phyloP scores from a whole-genome alignment of 1,284 basidiomycete genomes.

The Exsudoporus floridanus region DNA sequence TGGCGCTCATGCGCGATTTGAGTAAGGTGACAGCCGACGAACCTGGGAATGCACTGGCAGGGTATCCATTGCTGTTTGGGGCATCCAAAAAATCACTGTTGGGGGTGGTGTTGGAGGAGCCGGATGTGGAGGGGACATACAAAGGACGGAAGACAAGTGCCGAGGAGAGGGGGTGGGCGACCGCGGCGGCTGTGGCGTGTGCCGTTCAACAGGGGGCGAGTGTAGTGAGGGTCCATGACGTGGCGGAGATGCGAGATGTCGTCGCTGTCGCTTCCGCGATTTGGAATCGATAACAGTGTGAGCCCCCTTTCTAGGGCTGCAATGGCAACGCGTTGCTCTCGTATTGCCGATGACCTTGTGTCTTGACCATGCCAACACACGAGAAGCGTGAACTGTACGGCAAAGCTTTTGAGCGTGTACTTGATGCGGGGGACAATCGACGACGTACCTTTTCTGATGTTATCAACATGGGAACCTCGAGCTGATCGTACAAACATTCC shows the following conservation, averaged over 20 bases:
- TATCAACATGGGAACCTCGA: conserved; percentile 39
- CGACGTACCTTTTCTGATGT: conserved; percentile 64
- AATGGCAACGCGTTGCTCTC: neutral
- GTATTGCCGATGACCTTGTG: conserved; percentile 48
- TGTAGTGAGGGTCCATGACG: conserved; percentile 85
- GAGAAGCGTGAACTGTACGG: conserved; percentile 92
- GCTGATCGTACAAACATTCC: neutral
- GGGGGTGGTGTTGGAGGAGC: conserved; percentile 56
- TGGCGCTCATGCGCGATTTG: conserved; percentile 64
- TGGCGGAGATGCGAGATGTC: conserved; percentile 61
- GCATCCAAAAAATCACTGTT: conserved; percentile 84
- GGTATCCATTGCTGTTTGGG: conserved; percentile 78
- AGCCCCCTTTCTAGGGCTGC: too few species aligned
- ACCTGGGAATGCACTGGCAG: conserved; percentile 52
- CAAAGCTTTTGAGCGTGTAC: neutral
- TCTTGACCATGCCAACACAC: conserved; percentile 99
- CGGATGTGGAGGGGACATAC: conserved; percentile 41
- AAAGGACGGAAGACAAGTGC: conserved; percentile 53
- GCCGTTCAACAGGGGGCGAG: conserved; percentile 75
- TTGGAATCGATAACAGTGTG: conserved; percentile 30
- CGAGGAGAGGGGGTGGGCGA: conserved; percentile 75
- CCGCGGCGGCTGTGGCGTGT: conserved; percentile 76
- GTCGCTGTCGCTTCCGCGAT: conserved; percentile 47
- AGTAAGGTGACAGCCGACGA: conserved; percentile 47
- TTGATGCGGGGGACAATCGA: conserved; percentile 3